A percentile compares a stretch with the other conserved stretches of the same genome.
phyloP scores from a whole-genome alignment of 768 basidiomycete genomes.

The Kondoa malvinella region DNA sequence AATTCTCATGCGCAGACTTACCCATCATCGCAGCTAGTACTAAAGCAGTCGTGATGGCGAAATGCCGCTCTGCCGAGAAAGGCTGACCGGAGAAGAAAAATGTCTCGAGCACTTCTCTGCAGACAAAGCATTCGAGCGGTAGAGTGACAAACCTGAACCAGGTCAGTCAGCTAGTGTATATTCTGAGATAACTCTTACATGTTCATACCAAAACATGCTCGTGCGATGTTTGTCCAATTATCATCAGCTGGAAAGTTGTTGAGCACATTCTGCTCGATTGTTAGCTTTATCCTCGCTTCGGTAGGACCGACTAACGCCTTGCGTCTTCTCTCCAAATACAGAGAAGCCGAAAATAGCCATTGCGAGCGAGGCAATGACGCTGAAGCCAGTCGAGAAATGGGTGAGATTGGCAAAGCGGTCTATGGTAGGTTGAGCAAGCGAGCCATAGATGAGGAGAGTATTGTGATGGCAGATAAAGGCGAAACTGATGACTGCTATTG shows the following conservation, averaged over 20 bases:
- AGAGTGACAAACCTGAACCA: constrained; percentile 69
- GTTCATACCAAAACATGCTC: constrained; percentile 46
- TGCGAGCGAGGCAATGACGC: constrained; percentile 57
- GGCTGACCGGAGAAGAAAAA: constrained; percentile 80
- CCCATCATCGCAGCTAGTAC: constrained; percentile 65
- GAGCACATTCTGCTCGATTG: constrained; percentile 47
- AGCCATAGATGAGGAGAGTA: constrained; percentile 87
- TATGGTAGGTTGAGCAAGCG: constrained; percentile 75
- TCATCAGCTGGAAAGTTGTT: constrained; percentile 68
- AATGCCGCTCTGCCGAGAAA: constrained; percentile 58
- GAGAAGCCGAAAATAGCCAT: constrained; percentile 68
- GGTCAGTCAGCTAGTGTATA: neutral
- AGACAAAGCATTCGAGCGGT: constrained; percentile 82
- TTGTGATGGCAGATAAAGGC: constrained; percentile 98
- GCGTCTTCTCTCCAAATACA: constrained; percentile 26
- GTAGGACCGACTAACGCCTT: constrained; percentile 42
- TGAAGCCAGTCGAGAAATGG: constrained; percentile 62
- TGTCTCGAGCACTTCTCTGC: constrained; percentile 88
- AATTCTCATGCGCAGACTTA: constrained; percentile 33
- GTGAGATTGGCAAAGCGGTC: constrained; percentile 86
- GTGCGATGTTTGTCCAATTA: constrained; percentile 70
- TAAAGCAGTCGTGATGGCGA: constrained; percentile 77
- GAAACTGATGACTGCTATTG: constrained; percentile 85
- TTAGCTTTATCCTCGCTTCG: neutral
- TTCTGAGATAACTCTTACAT: constrained; percentile 38